These are phyloP conservation scores for Trichoderma sp. DNA, from an alignment of 2,329 filamentous ascomycete genomes.

Conservation along the genomic window DNA sequence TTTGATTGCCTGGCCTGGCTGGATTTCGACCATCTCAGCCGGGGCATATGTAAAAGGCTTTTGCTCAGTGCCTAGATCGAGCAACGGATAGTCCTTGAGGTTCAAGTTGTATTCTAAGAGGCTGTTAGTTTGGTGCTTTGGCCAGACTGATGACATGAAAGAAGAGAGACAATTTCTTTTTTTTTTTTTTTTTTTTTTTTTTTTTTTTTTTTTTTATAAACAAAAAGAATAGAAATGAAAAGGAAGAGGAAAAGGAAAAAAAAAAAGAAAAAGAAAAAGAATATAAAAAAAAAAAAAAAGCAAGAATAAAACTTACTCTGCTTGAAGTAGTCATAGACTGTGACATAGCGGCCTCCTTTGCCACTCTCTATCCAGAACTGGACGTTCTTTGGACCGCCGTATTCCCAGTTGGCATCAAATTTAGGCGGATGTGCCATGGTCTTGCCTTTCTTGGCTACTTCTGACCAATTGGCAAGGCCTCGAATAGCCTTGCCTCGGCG, in stretches of 20 bases:
- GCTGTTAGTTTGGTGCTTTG: neutral
- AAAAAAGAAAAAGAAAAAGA: too few relatives aligned
- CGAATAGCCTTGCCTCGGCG: constrained; percentile 36
- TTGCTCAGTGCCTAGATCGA: constrained; percentile 64
- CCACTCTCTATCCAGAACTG: constrained; percentile 37
- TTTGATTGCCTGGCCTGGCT: constrained; percentile 64
- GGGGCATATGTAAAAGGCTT: constrained; percentile 65
- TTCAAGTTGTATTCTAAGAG: constrained; percentile 40
- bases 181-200: too few relatives aligned
- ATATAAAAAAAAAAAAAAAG: neutral
- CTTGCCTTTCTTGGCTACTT: constrained; percentile 28
- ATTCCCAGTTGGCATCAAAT: constrained; percentile 33
- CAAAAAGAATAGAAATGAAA: too few relatives aligned
- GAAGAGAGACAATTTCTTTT: too few relatives aligned
- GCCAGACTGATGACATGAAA: too few relatives aligned
- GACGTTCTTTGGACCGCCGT: constrained; percentile 38
- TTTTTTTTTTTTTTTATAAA: too few relatives aligned
- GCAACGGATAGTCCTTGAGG: constrained; percentile 53
- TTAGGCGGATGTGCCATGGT: constrained; percentile 27
- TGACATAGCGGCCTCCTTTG: constrained; percentile 34
- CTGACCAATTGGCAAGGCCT: constrained; percentile 33
- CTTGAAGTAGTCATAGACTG: constrained; percentile 49
- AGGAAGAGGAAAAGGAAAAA: too few relatives aligned
- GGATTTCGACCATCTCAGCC: constrained; percentile 64
- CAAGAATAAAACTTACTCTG: constrained; percentile 41